Evolutionary conservation across 805 yeast species (phyloP), one percentile per base, ranked within the genome.

Genomic region (Pichia membranifaciens): DNA sequence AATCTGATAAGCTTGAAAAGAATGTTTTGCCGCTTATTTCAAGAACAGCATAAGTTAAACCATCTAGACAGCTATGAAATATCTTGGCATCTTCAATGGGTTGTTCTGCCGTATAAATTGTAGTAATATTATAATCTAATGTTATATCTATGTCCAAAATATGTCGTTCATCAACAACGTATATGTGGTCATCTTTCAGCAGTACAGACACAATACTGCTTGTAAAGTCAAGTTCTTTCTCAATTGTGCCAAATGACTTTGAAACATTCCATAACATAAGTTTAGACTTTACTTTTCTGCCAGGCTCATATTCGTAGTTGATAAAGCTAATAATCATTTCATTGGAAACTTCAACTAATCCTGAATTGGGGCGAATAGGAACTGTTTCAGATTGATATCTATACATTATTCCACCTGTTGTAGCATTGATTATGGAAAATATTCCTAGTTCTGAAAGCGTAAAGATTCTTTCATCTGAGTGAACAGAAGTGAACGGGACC

Each of bases 311-410:
- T 3, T 44, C 54, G 33, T 40, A 47, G 45, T 56, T 57, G 40
- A 58, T 49, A 9, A 49, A 53, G 17, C 58, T 44, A 13, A 47
- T 52, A 16, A 55, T 38, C 20, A 43, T 10, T 4, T 47, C 47
- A 34, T 52, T 50, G 45, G 57, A 41, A 2, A 46, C 29, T 10
- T 46, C 38, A n/a, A 49, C 32, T 31, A 58, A 18, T 15, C 29
- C 21, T 2, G 60, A 54, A n/a, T 41, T 47, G 13, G 22, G n/a
- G 5, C 6, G 21, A 3, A 52, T 20, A 1, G 52, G 45, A 5
- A 2, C 8, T 3, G 22, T 17, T 16, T 57, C 59, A n/a, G 58
- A 42, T 44, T 66, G 64, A 38, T 60, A 64, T 44, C 71, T 62
- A 51, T 61, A 63, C 18, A 53, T 18, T 7, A 68, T 51, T 4